These are phyloP conservation scores for Aspergillus sp. DNA, from an alignment of 2,329 filamentous ascomycete species.

Conservation along the genomic window DNA sequence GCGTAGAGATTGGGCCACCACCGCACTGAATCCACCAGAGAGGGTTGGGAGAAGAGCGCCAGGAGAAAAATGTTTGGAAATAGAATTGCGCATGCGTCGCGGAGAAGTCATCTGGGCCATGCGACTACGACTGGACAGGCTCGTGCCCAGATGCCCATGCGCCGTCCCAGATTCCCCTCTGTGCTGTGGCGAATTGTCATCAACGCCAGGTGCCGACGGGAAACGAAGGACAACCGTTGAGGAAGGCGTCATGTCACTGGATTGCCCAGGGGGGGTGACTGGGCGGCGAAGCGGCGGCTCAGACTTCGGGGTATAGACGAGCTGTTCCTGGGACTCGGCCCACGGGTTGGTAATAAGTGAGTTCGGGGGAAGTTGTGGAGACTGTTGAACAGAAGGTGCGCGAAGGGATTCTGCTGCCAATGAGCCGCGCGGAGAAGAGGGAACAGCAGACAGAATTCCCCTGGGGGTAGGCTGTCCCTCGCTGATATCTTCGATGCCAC, in stretches of 20 bases:
- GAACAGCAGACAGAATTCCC: conserved; percentile 22
- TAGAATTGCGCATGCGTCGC: conserved; percentile 38
- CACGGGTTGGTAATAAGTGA: conserved; percentile 31
- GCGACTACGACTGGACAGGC: too few species aligned
- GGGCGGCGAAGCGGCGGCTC: conserved; percentile 17
- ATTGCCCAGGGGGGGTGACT: conserved; percentile 18
- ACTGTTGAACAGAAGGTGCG: conserved; percentile 16
- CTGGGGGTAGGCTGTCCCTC: conserved; percentile 25
- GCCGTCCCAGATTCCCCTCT: too few species aligned
- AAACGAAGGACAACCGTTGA: conserved; percentile 31
- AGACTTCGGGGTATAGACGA: conserved; percentile 9
- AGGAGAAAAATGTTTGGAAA: conserved; percentile 45
- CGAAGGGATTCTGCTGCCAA: conserved; percentile 23
- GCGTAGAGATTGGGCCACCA: conserved; percentile 57
- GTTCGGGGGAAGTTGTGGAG: conserved; percentile 24
- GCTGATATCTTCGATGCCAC: conserved; percentile 21
- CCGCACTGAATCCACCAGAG: conserved; percentile 50
- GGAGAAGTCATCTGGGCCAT: too few species aligned
- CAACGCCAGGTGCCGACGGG: conserved; percentile 29
- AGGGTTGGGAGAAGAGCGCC: conserved; percentile 53
- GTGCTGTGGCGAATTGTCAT: conserved; percentile 11
- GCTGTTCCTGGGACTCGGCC: conserved; percentile 18
- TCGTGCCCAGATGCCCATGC: too few species aligned
- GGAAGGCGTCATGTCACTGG: conserved; percentile 9
- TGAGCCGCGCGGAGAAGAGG: conserved; percentile 24